A percentile compares a stretch with the other conserved stretches of the same genome.
These are phyloP conservation scores for Neospora caninum DNA, from an alignment of 169 alveolate genomes.

Conservation along the genomic window DNA sequence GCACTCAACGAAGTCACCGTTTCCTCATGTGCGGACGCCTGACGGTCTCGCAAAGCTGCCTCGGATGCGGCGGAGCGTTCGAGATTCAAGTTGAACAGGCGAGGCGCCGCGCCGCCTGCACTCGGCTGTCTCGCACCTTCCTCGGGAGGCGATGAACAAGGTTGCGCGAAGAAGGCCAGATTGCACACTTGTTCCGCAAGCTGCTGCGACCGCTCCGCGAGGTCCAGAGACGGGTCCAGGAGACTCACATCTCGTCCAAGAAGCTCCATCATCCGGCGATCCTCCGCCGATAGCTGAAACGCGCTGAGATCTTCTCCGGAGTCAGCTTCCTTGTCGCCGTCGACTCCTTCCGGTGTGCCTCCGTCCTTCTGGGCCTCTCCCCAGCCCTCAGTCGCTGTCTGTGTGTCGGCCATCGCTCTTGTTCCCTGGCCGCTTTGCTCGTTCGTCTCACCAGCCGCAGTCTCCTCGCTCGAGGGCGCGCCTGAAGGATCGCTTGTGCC, in stretches of 20 bases:
- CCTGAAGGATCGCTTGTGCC: not conserved
- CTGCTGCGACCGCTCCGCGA: not conserved
- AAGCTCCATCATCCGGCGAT: not conserved
- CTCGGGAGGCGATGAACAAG: not conserved
- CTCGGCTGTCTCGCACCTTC: not conserved
- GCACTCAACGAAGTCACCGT: too few relatives aligned
- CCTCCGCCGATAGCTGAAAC: not conserved
- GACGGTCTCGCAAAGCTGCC: not conserved
- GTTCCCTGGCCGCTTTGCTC: not conserved
- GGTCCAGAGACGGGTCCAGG: not conserved
- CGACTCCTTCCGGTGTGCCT: not conserved
- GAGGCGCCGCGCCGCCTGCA: not conserved
- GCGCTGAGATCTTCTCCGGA: not conserved
- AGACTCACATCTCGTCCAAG: not conserved
- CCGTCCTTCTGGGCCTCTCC: not conserved
- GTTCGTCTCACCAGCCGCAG: too few relatives aligned
- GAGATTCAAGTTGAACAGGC: not conserved
- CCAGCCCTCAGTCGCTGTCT: not conserved
- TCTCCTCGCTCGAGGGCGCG: too few relatives aligned
- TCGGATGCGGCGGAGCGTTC: not conserved
- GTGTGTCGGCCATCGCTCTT: too few relatives aligned
- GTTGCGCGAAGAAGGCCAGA: not conserved
- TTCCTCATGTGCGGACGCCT: not conserved
- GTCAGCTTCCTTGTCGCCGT: not conserved
- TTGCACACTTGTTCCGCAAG: not conserved